A percentile compares a stretch with the other conserved stretches of the same genome.
phyloP scores from a whole-genome alignment of 2,329 filamentous ascomycete genomes.

The Ophiocordyceps sinensis region DNA sequence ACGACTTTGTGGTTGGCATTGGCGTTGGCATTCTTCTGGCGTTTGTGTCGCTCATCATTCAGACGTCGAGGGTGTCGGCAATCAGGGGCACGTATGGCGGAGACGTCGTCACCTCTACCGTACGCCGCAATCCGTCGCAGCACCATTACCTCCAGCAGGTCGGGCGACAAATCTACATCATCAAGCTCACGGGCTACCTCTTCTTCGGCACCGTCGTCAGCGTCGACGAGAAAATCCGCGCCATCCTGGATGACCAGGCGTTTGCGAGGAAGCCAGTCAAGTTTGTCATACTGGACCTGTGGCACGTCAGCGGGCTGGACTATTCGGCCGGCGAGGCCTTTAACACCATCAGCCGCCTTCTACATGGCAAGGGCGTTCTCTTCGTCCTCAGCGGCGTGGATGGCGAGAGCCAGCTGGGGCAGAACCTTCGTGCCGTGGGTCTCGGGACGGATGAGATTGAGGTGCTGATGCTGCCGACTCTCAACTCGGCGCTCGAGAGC shows the following conservation, averaged over 20 bases:
- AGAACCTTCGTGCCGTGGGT: slow-evolving; percentile 69
- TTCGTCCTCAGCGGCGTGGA: slow-evolving; percentile 75
- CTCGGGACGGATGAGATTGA: slow-evolving; percentile 59
- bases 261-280: slow-evolving; percentile 70
- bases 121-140: slow-evolving; percentile 79
- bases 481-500: slow-evolving; percentile 85
- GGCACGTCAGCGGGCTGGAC: slow-evolving; percentile 81
- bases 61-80: slow-evolving; percentile 79
- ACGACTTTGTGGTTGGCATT: slow-evolving; percentile 93
- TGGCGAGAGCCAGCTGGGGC: slow-evolving; percentile 59
- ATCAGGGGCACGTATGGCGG: slow-evolving; percentile 85
- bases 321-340: slow-evolving; percentile 96
- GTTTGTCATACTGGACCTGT: slow-evolving; percentile 79
- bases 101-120: slow-evolving; percentile 78
- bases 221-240: slow-evolving; percentile 78
- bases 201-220: slow-evolving; percentile 97
- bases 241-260: slow-evolving; percentile 66
- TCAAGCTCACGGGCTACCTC: slow-evolving; percentile 87
- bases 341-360: slow-evolving; percentile 74
- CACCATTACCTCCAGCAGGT: slow-evolving; percentile 75
- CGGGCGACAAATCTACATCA: slow-evolving; percentile 75
- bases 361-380: slow-evolving; percentile 62
- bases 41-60: slow-evolving; percentile 80
- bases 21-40: slow-evolving; percentile 83
- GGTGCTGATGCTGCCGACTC: slow-evolving; percentile 70